These are phyloP conservation scores for Angophora floribunda DNA, from an alignment of 345 rosid species.

Conservation along the genomic window DNA sequence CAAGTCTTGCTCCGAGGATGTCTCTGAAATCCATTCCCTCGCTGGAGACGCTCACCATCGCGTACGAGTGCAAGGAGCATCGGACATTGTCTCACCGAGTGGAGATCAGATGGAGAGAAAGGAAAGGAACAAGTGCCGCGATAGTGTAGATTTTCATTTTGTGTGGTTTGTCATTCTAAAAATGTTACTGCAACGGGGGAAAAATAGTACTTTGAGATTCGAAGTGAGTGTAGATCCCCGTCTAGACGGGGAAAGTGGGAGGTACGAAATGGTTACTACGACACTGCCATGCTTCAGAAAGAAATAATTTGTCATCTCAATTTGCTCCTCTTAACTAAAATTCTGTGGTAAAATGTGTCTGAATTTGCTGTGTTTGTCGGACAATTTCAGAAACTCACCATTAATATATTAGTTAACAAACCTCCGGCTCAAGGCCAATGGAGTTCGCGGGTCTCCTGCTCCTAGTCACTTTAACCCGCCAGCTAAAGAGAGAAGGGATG, in stretches of 20 bases:
- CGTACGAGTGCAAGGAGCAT: background rate
- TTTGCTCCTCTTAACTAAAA: background rate
- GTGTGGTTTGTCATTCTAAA: conserved; percentile 32
- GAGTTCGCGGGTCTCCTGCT: background rate
- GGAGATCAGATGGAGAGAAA: background rate
- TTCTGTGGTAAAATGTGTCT: background rate
- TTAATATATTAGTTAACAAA: background rate
- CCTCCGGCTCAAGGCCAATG: background rate
- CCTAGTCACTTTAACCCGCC: background rate
- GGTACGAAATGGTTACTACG: conserved; percentile 24
- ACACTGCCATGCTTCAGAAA: conserved; percentile 20
- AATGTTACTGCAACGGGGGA: conserved; percentile 20
- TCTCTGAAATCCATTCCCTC: background rate
- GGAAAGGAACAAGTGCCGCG: background rate
- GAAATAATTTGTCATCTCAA: background rate
- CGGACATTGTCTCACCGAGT: background rate
- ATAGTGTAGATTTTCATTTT: conserved; percentile 8
- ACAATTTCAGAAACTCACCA: background rate
- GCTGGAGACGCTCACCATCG: background rate
- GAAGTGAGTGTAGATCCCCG: conserved; percentile 18
- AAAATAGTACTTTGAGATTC: conserved; percentile 35
- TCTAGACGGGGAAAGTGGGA: conserved; percentile 20
- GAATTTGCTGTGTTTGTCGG: background rate
- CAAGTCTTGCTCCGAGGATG: background rate
- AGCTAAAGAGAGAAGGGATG: background rate